Base-by-base conservation (phyloP, 129 eudicot genomes). In the Solidago caesia region DNA sequence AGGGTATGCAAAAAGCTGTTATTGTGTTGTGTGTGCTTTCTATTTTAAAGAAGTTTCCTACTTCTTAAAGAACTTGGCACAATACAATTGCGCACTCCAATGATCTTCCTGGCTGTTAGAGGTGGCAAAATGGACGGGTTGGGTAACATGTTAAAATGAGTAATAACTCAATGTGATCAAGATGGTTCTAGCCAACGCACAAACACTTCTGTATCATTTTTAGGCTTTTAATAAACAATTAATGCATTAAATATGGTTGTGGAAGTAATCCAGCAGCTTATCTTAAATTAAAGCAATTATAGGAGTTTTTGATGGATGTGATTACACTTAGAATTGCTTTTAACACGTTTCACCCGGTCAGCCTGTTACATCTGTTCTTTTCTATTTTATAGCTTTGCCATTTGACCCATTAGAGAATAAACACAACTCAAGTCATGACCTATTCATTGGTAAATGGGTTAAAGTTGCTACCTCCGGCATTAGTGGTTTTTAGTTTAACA, bases 1-100 rank as follows among this genome's bases (percentile, higher is more conserved):
- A 26, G 97, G 89, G 97, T 92, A 89, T 44, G 78, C 64, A 29
- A 5, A 46, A 47, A 60, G 55, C 26, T 56, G 12, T 14, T 26
- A 6, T 27, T 8, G 13, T 21, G 43, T 8, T 58, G 39, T 15
- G 59, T 53, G 60, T 55, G 25, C 9, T n/a, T 55, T 21, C 5
- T 55, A 55, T 29, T 55, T 55, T 21, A 55, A 5, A 5, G 60
- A 27, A 62, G 45, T 62, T 62, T 8, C 12, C 29, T 5, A 62
- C 21, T 11, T 33, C 4, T 15, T 8, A 12, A 33, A 41, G 45
- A 29, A 27, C 9, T 27, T 55, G 27, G 27, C 60, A 55, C 9
- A 10, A 7, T 55, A 5, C 60, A 55, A 55, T 55, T n/a, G 60
- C 4, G 25, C 60, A 55, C 3, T 14, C 58, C 15, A 52, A 52